Conservation (phyloP, 495 filamentous ascomycete species). For the Penicillium simplicissimum region DNA sequence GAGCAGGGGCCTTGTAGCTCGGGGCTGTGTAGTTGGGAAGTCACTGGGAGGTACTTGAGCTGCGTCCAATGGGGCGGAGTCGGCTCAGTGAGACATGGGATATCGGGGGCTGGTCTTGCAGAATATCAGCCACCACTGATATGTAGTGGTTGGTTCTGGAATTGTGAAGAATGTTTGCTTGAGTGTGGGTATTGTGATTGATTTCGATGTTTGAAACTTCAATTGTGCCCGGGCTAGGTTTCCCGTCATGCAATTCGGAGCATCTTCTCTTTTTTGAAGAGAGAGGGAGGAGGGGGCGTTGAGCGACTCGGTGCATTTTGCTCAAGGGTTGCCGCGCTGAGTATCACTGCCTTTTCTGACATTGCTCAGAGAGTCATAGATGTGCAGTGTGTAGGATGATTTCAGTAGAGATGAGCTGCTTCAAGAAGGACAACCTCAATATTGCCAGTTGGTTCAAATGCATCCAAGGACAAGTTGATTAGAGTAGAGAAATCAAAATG, state of each 20-base stretch:
- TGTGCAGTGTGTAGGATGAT: not conserved
- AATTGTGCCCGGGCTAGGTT: not conserved
- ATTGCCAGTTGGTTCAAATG: not conserved
- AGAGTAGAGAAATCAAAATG: not conserved
- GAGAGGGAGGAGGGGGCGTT: too few relatives aligned
- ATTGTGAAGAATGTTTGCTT: not conserved
- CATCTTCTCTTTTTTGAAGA: not conserved
- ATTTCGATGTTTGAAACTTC: not conserved
- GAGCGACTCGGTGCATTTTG: not conserved
- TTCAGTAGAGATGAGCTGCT: not conserved
- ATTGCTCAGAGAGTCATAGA: not conserved
- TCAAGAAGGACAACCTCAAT: not conserved
- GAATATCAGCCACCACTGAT: slow-evolving; percentile 27
- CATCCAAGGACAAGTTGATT: not conserved
- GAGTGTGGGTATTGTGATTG: not conserved
- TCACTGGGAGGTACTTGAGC: slow-evolving; percentile 20
- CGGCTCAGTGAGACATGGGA: slow-evolving; percentile 2
- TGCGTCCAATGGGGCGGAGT: not conserved
- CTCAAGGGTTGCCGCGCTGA: not conserved
- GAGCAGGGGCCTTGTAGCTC: slow-evolving; percentile 7
- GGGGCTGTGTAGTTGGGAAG: slow-evolving; percentile 14
- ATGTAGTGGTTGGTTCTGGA: slow-evolving; percentile 2
- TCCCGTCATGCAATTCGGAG: not conserved
- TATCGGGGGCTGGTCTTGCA: slow-evolving; percentile 23
- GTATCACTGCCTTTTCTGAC: not conserved